Base-by-base conservation (phyloP, 306 rosid species). In the Prunus mira region DNA sequence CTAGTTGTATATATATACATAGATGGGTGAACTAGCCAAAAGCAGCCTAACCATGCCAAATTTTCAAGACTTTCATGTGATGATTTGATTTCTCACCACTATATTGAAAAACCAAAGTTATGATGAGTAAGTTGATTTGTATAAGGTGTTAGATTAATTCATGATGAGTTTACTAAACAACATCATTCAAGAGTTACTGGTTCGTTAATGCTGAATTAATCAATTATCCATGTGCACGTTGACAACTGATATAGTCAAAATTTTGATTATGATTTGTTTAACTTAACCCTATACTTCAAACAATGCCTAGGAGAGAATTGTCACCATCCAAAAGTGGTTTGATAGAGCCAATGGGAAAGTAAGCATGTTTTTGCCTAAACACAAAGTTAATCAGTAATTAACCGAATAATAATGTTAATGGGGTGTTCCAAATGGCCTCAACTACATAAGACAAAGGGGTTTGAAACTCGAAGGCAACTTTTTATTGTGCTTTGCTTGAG, bases 71-170 rank as follows among this genome's bases (percentile, higher is more conserved):
- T 22, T 67, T 24, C 19, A 22, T 1, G 34, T 13, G 55, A 45
- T 67, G 70, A 65, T 65, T 65, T 65, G 70, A 65, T 65, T 65
- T 34, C 70, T 65, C 11, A 4, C 57, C 57, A 6, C 43, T 38
- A 38, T 1, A 38, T 38, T 38, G 43, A 38, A 38, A 38, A 38
- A 7, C 9, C 43, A 38, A 5, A 38, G 43, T 38, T 38, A 38
- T 38, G 43, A 38, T 52, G 57, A 17, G 3, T 52, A 52, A 52
- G 57, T 52, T 52, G 22, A 52, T 52, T 52, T n/a, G 9, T 51
- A 51, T 52, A 56, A 11, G 61, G 12, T 56, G 22, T 56, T 56
- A 7, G 61, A 56, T 22, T 10, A 8, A 20, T 20, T 56, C 19
- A 56, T 56, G n/a, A 56, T 10, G 28, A 15, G 43, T 62, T 62